Base-by-base conservation (phyloP, 371 early-diverging fungal species). In the Gilbertella persicaria region DNA sequence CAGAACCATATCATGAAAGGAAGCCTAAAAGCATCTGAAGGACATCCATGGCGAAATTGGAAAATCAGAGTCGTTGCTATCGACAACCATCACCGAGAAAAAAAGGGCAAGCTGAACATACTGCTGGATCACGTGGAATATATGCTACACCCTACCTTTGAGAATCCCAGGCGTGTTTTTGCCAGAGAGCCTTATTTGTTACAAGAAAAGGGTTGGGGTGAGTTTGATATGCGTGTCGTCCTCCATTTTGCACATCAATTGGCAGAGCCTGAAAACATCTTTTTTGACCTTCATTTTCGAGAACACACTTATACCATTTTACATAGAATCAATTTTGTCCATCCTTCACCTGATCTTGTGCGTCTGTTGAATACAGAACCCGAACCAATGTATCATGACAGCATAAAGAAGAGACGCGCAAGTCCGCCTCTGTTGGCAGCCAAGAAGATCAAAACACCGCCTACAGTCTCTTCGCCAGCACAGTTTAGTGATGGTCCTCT, bases 191-290 rank as follows among this genome's bases (percentile, higher is more conserved):
- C 90, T 21, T 89, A 80, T 52, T 45, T 60, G 36, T 55, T 87
- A 29, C 71, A 76, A 60, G 84, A 88, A 55, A 76, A 83, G 55
- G 88, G 88, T 17, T 88, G 88, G 88, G 88, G 88, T 38, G 85
- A 85, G 57, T 88, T 88, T 52, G 88, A 88, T 66, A 73, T 88
- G 71, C 67, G 78, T 16, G 75, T 86, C 28, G 62, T 76, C 42
- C 63, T 88, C 5, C 72, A 81, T 49, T 85, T 86, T 58, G 56
- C 62, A 14, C 65, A 83, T 57, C 67, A 78, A 29, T 41, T 69
- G 29, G 55, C 71, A 8, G 69, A 71, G 33, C 79, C 83, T 4
- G 62, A 71, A 50, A 70, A 64, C n/a, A 70, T 87, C 16, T 66
- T 71, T 42, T 83, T 83, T 52, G 86, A 87, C 52, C 73, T 87